These are phyloP conservation scores for Zymoseptoria brevis DNA, from an alignment of 2,329 filamentous ascomycete species.

Conservation along the genomic window DNA sequence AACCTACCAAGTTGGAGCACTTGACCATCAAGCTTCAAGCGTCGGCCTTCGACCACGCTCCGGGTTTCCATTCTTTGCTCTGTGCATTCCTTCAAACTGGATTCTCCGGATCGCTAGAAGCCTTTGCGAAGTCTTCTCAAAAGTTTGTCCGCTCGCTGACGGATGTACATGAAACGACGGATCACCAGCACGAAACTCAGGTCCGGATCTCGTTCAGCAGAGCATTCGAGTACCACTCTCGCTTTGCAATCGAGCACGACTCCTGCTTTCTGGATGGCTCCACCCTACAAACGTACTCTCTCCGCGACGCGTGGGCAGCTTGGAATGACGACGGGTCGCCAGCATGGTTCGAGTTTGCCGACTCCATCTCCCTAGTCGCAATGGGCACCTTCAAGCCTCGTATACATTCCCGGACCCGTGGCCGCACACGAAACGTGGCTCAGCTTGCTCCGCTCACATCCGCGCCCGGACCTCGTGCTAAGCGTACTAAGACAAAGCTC, in stretches of 20 bases:
- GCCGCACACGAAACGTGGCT: background rate
- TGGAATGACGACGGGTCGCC: conserved; percentile 5
- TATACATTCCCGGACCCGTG: background rate
- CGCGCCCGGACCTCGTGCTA: background rate
- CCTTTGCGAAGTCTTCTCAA: background rate
- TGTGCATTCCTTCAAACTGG: background rate
- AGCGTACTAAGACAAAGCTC: background rate
- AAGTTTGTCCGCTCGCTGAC: background rate
- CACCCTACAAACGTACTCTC: background rate
- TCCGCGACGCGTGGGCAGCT: background rate
- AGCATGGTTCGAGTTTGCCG: background rate
- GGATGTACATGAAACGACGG: background rate
- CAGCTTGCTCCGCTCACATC: background rate
- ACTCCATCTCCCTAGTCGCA: background rate
- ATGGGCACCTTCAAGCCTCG: background rate
- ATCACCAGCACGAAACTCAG: background rate
- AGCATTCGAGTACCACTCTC: background rate
- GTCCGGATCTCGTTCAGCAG: background rate
- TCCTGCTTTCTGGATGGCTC: conserved; percentile 1
- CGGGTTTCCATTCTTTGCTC: background rate
- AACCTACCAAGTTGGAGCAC: conserved; percentile 4
- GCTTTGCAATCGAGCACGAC: background rate
- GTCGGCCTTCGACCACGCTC: background rate
- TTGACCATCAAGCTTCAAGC: conserved; percentile 9
- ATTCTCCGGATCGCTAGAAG: background rate